Evolutionary conservation across 768 basidiomycete genomes (phyloP).

Genomic region (Udeniomyces megalosporus): DNA sequence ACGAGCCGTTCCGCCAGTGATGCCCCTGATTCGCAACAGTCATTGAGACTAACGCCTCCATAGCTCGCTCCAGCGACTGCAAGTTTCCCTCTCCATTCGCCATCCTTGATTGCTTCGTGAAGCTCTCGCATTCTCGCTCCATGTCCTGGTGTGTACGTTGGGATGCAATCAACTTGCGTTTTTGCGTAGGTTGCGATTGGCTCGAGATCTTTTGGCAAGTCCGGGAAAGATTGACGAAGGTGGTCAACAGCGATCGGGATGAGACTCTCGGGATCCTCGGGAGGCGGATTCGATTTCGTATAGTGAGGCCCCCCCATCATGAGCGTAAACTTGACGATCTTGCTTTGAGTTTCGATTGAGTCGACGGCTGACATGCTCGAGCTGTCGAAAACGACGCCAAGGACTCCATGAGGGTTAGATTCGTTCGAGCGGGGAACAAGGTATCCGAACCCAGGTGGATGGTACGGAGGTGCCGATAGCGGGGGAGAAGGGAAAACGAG

Average conservation of each 20-base stretch:
- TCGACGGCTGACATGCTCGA: constrained; percentile 52
- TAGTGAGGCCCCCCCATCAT: constrained; percentile 76
- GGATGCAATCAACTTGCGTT: constrained; percentile 54
- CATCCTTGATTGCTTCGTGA: constrained; percentile 31
- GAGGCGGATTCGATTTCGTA: constrained; percentile 12
- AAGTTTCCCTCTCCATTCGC: constrained; percentile 37
- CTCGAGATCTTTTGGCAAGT: constrained; percentile 18
- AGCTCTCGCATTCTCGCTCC: constrained; percentile 49
- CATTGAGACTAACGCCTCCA: constrained; percentile 69
- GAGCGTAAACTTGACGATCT: constrained; percentile 62
- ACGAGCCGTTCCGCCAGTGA: constrained; percentile 6
- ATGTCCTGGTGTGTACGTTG: constrained; percentile 59
- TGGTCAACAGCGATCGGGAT: constrained; percentile 9
- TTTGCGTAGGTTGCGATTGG: constrained; percentile 20
- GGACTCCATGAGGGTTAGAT: constrained; percentile 33
- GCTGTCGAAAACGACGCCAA: constrained; percentile 85
- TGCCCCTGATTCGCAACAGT: constrained; percentile 64
- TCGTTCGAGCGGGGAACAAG: constrained; percentile 54
- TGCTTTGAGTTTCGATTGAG: constrained; percentile 22
- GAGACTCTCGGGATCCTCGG: constrained; percentile 3
- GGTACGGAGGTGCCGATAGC: constrained; percentile 33
- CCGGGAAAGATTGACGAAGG: constrained; percentile 8
- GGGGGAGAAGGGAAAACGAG: constrained; percentile 51
- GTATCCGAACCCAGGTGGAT: constrained; percentile 84
- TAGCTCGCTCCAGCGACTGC: constrained; percentile 71